A percentile compares a stretch with the other conserved stretches of the same genome.
Conservation (phyloP, 148 eudicot species). For the Rhododendron ferrugineum region DNA sequence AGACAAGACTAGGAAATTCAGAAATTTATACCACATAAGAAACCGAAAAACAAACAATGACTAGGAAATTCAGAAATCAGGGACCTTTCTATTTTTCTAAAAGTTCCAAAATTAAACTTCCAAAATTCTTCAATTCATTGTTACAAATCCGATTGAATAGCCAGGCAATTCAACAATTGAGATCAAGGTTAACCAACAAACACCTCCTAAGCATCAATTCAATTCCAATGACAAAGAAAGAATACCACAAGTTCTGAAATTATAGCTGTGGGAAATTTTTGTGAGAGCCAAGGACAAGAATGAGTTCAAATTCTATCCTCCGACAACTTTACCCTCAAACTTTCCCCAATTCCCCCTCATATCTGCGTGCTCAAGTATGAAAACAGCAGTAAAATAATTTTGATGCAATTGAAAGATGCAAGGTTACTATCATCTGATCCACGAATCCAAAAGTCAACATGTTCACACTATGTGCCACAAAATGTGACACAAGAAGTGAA, state of each 20-base stretch:
- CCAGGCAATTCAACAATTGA: slow-evolving; percentile 12
- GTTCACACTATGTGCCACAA: background rate
- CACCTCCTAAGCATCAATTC: background rate
- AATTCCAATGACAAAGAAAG: background rate
- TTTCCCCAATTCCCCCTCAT: background rate
- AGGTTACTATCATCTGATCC: background rate
- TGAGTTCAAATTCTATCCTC: background rate
- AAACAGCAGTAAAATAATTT: slow-evolving; percentile 2
- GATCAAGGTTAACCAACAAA: slow-evolving; percentile 10
- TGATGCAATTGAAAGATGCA: background rate
- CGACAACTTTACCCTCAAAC: background rate
- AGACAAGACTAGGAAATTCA: background rate
- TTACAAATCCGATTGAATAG: background rate
- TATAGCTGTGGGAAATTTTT: background rate
- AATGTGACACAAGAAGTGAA: background rate
- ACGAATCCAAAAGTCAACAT: background rate
- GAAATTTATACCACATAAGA: background rate
- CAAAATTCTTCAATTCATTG: background rate
- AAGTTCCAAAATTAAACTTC: background rate
- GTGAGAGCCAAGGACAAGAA: background rate
- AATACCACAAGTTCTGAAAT: background rate
- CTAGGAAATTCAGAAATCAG: background rate
- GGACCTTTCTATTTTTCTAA: background rate
- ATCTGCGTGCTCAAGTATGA: background rate
- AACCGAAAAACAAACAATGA: background rate